Evolutionary conservation across 495 filamentous ascomycete genomes (phyloP).

Genomic region (Talaromyces borbonicus): DNA sequence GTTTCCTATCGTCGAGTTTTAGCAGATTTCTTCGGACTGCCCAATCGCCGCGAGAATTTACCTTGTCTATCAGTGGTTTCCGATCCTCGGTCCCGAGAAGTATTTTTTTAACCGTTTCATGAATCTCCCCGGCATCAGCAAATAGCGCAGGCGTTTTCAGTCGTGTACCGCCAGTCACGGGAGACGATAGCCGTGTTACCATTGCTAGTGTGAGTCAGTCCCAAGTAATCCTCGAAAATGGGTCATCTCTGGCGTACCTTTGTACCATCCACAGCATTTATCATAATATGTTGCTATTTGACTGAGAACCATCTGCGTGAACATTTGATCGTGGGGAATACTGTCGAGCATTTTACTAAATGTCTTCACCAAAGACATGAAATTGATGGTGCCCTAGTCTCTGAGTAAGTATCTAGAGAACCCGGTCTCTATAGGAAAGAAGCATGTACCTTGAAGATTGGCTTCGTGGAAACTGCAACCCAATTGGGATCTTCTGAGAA

Average conservation of each 20-base stretch:
- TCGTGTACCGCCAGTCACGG: slow-evolving; percentile 27
- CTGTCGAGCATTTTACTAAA: slow-evolving; percentile 93
- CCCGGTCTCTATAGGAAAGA: neutral
- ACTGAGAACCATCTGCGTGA: slow-evolving; percentile 78
- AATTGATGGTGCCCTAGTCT: slow-evolving; percentile 63
- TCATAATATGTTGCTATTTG: slow-evolving; percentile 88
- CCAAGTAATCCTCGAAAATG: neutral
- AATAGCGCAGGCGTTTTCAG: slow-evolving; percentile 65
- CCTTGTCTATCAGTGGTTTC: slow-evolving; percentile 31
- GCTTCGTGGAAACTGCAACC: slow-evolving; percentile 62
- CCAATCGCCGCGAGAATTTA: slow-evolving; percentile 12
- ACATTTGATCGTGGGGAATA: slow-evolving; percentile 93
- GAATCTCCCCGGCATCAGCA: slow-evolving; percentile 58
- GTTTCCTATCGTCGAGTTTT: slow-evolving; percentile 44
- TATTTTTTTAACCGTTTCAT: slow-evolving; percentile 52
- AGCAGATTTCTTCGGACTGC: neutral
- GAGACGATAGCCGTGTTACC: slow-evolving; percentile 32
- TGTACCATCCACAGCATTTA: slow-evolving; percentile 84
- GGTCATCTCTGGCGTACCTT: slow-evolving; percentile 33
- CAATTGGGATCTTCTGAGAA: slow-evolving; percentile 84
- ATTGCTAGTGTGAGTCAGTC: slow-evolving; percentile 22
- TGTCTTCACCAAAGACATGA: slow-evolving; percentile 74
- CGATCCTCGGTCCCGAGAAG: slow-evolving; percentile 35
- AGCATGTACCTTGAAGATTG: slow-evolving; percentile 63
- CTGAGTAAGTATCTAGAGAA: slow-evolving; percentile 7